Evolutionary conservation across 306 rosid genomes (phyloP).

Genomic region (Inga laurina): DNA sequence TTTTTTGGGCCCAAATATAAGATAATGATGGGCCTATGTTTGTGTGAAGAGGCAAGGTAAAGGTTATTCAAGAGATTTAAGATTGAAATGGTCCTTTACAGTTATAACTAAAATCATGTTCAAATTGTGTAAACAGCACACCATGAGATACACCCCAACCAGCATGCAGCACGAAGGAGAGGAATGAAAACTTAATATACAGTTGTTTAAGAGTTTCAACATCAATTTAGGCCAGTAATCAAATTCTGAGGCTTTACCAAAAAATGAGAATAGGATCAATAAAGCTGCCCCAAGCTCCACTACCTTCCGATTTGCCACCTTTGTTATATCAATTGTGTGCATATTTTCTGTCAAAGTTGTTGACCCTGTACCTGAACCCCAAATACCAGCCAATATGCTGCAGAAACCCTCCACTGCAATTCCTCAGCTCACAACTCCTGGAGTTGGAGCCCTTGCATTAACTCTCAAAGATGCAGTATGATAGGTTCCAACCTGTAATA

Average conservation of each 20-base stretch:
- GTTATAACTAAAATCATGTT: constrained; percentile 1
- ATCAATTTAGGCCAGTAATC: not conserved
- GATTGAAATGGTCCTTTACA: not conserved
- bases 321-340: constrained; percentile 72
- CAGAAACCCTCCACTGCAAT: constrained; percentile 97
- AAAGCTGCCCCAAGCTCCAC: constrained; percentile 78
- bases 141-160: constrained; percentile 8
- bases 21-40: not conserved
- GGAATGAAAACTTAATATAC: not conserved
- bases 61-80: not conserved
- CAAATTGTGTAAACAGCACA: not conserved
- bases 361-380: constrained; percentile 96
- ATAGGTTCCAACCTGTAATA: constrained; percentile 82
- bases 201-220: constrained; percentile 5
- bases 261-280: constrained; percentile 70
- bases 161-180: constrained; percentile 5
- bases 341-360: constrained; percentile 92
- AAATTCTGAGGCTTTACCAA: constrained; percentile 55
- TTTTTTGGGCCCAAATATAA: not conserved
- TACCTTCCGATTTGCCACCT: constrained; percentile 80
- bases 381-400: constrained; percentile 84
- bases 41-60: not conserved
- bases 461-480: constrained; percentile 56
- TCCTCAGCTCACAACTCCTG: constrained; percentile 91
- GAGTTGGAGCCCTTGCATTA: constrained; percentile 68